These are phyloP conservation scores for Emmonsia crescens DNA, from an alignment of 2,329 filamentous ascomycete genomes.

Conservation along the genomic window DNA sequence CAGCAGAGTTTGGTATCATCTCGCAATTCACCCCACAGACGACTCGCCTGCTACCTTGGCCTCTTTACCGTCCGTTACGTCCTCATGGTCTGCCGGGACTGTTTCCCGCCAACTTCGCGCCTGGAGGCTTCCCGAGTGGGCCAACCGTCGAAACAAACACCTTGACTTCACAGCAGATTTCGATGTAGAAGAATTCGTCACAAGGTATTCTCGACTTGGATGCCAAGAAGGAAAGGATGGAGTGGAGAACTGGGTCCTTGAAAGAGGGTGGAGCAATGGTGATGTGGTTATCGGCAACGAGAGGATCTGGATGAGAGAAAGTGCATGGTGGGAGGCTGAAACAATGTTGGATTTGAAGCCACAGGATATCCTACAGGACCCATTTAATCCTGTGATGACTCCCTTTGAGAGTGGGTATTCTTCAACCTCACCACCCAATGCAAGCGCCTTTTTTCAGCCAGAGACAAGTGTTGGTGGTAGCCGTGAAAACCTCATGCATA, in stretches of 20 bases:
- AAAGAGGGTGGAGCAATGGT: conserved; percentile 96
- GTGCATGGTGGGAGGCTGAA: conserved; percentile 95
- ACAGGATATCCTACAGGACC: conserved; percentile 37
- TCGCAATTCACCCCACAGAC: conserved; percentile 84
- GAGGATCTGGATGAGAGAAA: conserved; percentile 90
- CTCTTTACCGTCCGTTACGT: conserved; percentile 59
- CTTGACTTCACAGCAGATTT: conserved; percentile 97
- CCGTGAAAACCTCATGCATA: conserved; percentile 59
- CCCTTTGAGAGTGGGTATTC: conserved; percentile 63
- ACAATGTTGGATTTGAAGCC: conserved; percentile 86
- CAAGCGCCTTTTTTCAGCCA: conserved; percentile 58
- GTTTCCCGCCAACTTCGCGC: conserved; percentile 86
- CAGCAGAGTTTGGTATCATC: conserved; percentile 90
- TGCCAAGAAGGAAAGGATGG: conserved; percentile 86
- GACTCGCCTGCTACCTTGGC: conserved; percentile 65
- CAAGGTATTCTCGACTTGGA: conserved; percentile 70
- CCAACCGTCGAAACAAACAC: conserved; percentile 79
- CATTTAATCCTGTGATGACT: conserved; percentile 41
- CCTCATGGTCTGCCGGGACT: conserved; percentile 83
- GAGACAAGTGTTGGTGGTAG: conserved; percentile 55
- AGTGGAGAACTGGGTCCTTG: conserved; percentile 85
- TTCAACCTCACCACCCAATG: conserved; percentile 42
- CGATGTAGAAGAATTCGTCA: conserved; percentile 81
- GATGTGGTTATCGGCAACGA: conserved; percentile 86
- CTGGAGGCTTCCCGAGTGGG: conserved; percentile 94